Base-by-base conservation (phyloP, 495 filamentous ascomycete genomes). In the Rostrohypoxylon terebratum region DNA sequence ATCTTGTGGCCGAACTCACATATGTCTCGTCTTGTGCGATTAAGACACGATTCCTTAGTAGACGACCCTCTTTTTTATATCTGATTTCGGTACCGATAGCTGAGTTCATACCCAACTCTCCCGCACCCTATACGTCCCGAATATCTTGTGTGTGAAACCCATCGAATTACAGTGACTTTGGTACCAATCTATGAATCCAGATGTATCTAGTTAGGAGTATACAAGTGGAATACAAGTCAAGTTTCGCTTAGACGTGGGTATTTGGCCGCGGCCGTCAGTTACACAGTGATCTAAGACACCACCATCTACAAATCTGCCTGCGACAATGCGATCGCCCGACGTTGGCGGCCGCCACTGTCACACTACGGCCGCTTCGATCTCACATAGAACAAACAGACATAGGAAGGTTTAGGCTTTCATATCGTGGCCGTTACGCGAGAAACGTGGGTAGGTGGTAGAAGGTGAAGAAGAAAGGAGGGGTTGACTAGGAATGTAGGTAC, bases 301-400 rank as follows among this genome's bases (percentile, higher is more conserved):
- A 42, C 16, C 18, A 51, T 63, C 44, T 44, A 59, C 14, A 28
- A 58, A 74, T 69, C 66, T 69, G 57, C 50, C 28, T 63, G 55
- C 48, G 38, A 42, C 34, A 23, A 69, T 74, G 71, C 71, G 71
- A 74, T 74, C 71, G 71, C 48, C 71, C 71, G 71, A 66, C 57
- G 65, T 53, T 58, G 59, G 71, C 38, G 59, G 36, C 59, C 65
- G 66, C 55, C 59, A 33, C 33, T 69, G 70, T 73, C 33, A 44
- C 70, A 73, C 69, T 14, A 59, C 45, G 50, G 59, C 36, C 58
- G 63, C 69, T 66, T 66, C 63, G 31, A 62, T 63, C 69, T 61
- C 42, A 16, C 23, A 53, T 28, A 45, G 61, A 60, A 54, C 55
- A 61, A 60, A 54, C 55, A 61, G 47, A 61, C 55, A 48, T 61